phyloP scores from a whole-genome alignment of 805 yeast genomes.

The Yueomyces sp. region DNA sequence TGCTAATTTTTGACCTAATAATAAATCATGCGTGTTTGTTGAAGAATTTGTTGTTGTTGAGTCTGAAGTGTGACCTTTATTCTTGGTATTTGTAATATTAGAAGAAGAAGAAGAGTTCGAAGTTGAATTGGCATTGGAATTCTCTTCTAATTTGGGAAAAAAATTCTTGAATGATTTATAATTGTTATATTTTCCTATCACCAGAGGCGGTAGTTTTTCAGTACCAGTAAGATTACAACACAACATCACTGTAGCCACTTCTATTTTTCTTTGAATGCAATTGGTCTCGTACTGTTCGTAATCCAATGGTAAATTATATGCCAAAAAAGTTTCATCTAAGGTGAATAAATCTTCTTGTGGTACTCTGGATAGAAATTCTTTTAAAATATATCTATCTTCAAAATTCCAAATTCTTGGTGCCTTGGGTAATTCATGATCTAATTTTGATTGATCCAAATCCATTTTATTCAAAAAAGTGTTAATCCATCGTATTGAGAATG shows the following conservation, averaged over 20 bases:
- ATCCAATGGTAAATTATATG: slow-evolving; percentile 48
- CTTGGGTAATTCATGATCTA: slow-evolving; percentile 30
- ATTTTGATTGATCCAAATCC: slow-evolving; percentile 37
- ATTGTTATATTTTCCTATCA: slow-evolving; percentile 45
- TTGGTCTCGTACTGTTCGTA: slow-evolving; percentile 34
- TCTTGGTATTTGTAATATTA: neutral
- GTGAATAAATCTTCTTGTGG: slow-evolving; percentile 42
- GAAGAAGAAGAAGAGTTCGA: too few relatives aligned
- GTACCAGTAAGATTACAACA: slow-evolving; percentile 52
- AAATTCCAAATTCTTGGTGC: slow-evolving; percentile 47
- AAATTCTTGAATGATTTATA: slow-evolving; percentile 28
- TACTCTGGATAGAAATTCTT: slow-evolving; percentile 31
- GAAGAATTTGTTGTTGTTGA: neutral
- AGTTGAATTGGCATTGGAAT: neutral
- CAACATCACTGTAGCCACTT: slow-evolving; percentile 43
- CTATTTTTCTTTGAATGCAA: slow-evolving; percentile 21
- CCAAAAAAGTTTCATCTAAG: slow-evolving; percentile 46
- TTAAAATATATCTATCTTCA: slow-evolving; percentile 41
- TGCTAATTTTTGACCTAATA: slow-evolving; percentile 31
- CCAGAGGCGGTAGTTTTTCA: slow-evolving; percentile 46
- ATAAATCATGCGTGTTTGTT: slow-evolving; percentile 2
- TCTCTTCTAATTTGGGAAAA: slow-evolving; percentile 13
- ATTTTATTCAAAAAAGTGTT: slow-evolving; percentile 33
- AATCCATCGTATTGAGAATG: slow-evolving; percentile 51
- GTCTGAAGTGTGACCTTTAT: too few relatives aligned